A percentile compares a stretch with the other conserved stretches of the same genome.
Evolutionary conservation across 1,284 basidiomycete genomes (phyloP).

Genomic region (Fomitopsis palustris): DNA sequence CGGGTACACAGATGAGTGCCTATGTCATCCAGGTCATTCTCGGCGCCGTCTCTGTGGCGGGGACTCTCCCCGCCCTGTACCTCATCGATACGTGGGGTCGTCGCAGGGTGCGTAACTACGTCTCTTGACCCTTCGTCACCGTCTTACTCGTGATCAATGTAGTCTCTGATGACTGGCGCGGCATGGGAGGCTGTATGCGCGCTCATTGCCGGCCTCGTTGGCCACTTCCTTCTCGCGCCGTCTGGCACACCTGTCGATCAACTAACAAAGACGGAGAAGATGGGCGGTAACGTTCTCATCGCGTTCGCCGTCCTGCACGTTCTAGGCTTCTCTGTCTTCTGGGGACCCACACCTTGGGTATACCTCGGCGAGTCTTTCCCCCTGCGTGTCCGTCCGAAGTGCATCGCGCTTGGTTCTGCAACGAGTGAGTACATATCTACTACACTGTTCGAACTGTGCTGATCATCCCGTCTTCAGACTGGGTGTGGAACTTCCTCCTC

Average conservation of each 20-base stretch:
- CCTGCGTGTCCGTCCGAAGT: conserved; percentile 70
- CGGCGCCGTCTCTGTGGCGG: conserved; percentile 65
- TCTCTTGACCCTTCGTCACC: not conserved
- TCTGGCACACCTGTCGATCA: conserved; percentile 39
- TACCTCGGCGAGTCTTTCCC: conserved; percentile 65
- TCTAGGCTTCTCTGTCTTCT: conserved; percentile 69
- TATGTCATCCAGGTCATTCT: conserved; percentile 74
- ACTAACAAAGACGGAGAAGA: conserved; percentile 52
- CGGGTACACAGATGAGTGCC: conserved; percentile 46
- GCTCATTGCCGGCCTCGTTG: conserved; percentile 68
- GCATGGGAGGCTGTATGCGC: conserved; percentile 60
- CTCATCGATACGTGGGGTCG: conserved; percentile 68
- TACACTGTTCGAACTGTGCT: not conserved
- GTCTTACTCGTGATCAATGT: not conserved
- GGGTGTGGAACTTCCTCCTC: conserved; percentile 75
- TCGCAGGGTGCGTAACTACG: conserved; percentile 38
- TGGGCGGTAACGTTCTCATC: conserved; percentile 63
- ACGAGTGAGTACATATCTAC: conserved; percentile 35
- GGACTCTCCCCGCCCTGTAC: conserved; percentile 60
- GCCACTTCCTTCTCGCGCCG: conserved; percentile 63
- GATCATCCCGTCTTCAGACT: conserved; percentile 31
- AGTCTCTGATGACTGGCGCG: conserved; percentile 67
- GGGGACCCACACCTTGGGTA: conserved; percentile 64
- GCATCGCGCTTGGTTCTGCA: conserved; percentile 69
- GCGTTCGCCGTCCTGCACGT: conserved; percentile 78